Conservation (phyloP, 2,329 filamentous ascomycete genomes). For the Exutisphaerella laricina region DNA sequence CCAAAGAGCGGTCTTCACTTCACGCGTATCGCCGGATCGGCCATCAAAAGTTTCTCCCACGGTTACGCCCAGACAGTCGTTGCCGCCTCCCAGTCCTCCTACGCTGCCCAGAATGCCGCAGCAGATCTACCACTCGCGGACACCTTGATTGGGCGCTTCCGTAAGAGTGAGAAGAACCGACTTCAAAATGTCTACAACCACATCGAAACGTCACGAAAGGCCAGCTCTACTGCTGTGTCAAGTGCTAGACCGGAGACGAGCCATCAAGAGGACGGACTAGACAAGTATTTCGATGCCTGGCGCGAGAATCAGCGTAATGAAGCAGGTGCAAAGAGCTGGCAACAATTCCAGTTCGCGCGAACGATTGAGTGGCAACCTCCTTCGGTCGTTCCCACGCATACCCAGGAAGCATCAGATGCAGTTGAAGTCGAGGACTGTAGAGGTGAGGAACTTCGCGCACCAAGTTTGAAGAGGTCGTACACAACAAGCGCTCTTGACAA, state of each 20-base stretch:
- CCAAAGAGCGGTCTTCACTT: constrained; percentile 71
- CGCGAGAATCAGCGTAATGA: constrained; percentile 68
- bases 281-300: constrained; percentile 87
- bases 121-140: constrained; percentile 45
- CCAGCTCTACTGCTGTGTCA: constrained; percentile 32
- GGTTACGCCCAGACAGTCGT: constrained; percentile 98
- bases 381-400: constrained; percentile 32
- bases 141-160: constrained; percentile 47
- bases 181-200: constrained; percentile 29
- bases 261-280: constrained; percentile 55
- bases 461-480: constrained; percentile 45
- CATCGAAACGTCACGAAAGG: constrained; percentile 32
- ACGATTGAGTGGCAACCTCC: constrained; percentile 79
- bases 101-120: constrained; percentile 60
- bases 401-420: constrained; percentile 33
- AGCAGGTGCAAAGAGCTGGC: constrained; percentile 68
- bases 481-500: constrained; percentile 56
- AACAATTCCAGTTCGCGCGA: constrained; percentile 82
- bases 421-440: constrained; percentile 36
- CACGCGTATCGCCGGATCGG: constrained; percentile 72
- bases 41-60: constrained; percentile 82
- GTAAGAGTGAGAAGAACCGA: constrained; percentile 30
- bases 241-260: constrained; percentile 27
- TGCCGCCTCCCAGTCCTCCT: constrained; percentile 81
- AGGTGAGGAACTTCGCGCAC: constrained; percentile 22